Evolutionary conservation across 2,329 filamentous ascomycete species (phyloP).

Genomic region (Fusarium sp.): DNA sequence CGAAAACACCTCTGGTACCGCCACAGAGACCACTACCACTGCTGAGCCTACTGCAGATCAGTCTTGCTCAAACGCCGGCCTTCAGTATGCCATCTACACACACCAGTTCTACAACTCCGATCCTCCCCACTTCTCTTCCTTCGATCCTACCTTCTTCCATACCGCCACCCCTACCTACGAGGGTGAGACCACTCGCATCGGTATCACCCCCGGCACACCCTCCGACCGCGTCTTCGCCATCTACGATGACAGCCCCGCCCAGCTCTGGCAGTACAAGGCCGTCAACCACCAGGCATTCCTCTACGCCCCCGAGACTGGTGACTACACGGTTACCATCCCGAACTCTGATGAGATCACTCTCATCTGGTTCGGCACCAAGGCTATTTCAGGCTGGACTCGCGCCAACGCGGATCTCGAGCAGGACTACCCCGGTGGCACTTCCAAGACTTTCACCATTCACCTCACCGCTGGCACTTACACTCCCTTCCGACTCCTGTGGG

Average conservation of each 20-base stretch:
- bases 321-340: not conserved
- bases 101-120: not conserved
- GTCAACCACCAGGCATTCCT: slow-evolving; percentile 3
- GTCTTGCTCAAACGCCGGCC: not conserved
- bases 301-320: not conserved
- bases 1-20: not conserved
- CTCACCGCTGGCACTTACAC: slow-evolving; percentile 6
- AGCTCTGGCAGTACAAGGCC: slow-evolving; percentile 10
- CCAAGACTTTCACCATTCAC: not conserved
- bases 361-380: slow-evolving; percentile 6
- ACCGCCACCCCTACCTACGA: not conserved
- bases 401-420: not conserved
- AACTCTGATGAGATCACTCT: slow-evolving; percentile 18
- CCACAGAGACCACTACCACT: not conserved
- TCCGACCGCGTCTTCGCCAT: not conserved
- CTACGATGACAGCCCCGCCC: not conserved
- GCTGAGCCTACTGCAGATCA: slow-evolving; percentile 1
- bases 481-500: slow-evolving; percentile 13
- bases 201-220: not conserved
- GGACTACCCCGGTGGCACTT: slow-evolving; percentile 10
- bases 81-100: slow-evolving; percentile 1
- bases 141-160: not conserved
- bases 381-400: not conserved
- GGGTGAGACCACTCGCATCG: not conserved
- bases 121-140: not conserved